Evolutionary conservation across 352 stramenopile species (phyloP).

Genomic region (Phytophthora sp.): DNA sequence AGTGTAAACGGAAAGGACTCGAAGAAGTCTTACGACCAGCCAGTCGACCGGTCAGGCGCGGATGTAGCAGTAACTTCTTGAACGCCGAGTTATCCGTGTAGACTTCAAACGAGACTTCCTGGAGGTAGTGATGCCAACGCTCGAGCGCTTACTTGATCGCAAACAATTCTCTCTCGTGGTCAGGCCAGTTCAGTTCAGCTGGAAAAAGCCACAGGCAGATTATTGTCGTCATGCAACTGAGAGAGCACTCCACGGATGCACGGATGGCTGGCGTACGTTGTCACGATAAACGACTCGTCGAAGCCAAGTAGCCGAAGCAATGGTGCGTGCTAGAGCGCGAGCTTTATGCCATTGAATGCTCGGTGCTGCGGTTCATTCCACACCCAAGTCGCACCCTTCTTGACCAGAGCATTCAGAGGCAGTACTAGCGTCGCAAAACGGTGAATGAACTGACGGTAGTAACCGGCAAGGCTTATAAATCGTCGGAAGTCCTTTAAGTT

Average conservation of each 20-base stretch:
- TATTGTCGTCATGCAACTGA: not conserved
- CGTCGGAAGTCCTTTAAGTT: conserved; percentile 28
- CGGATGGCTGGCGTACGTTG: conserved; percentile 32
- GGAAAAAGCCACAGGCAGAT: not conserved
- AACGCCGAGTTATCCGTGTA: not conserved
- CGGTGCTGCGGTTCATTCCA: not conserved
- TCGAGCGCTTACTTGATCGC: not conserved
- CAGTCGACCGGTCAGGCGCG: not conserved
- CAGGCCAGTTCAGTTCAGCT: not conserved
- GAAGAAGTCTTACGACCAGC: not conserved
- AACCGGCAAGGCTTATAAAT: conserved; percentile 30
- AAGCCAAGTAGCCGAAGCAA: conserved; percentile 39
- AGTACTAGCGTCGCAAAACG: conserved; percentile 23
- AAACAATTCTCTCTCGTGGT: not conserved
- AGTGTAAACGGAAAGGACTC: not conserved
- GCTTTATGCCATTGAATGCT: conserved; percentile 25
- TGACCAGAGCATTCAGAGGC: conserved; percentile 15
- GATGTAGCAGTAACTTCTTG: not conserved
- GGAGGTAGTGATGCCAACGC: not conserved
- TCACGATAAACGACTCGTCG: conserved; percentile 41
- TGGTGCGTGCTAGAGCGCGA: conserved; percentile 31
- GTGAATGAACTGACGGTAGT: conserved; percentile 34
- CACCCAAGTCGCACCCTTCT: not conserved
- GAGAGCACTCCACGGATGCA: not conserved
- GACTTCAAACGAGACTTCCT: not conserved